Conservation (phyloP, 345 rosid genomes). For the Populus ilicifolia region DNA sequence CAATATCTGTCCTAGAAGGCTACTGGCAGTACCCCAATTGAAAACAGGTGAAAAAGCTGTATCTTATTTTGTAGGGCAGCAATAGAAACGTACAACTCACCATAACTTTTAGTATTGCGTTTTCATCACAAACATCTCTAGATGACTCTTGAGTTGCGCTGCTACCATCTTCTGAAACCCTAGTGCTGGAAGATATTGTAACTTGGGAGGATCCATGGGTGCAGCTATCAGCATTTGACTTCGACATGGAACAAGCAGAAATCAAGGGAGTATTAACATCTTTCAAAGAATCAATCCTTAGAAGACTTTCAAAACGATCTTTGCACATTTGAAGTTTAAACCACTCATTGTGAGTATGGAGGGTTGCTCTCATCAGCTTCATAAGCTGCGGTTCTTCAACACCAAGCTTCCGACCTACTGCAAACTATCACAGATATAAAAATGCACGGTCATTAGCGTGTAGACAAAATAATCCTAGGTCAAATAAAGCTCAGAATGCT, state of each 20-base stretch:
- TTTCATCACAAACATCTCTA: conserved; percentile 73
- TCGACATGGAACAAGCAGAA: conserved; percentile 43
- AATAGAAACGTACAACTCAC: conserved; percentile 37
- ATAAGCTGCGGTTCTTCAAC: conserved; percentile 86
- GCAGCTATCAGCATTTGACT: conserved; percentile 59
- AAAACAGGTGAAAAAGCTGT: not conserved
- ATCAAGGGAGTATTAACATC: conserved; percentile 54
- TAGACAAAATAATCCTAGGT: not conserved
- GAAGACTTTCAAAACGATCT: conserved; percentile 36
- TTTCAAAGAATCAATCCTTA: conserved; percentile 61
- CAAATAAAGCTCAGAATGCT: not conserved
- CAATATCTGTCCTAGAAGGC: too few relatives aligned
- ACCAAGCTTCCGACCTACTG: conserved; percentile 70
- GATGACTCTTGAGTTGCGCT: conserved; percentile 71
- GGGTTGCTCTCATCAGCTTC: conserved; percentile 83
- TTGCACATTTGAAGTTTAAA: conserved; percentile 92
- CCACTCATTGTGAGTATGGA: conserved; percentile 82
- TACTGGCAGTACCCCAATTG: not conserved
- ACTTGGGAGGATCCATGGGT: conserved; percentile 75
- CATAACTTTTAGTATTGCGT: conserved; percentile 93
- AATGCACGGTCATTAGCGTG: conserved; percentile 43
- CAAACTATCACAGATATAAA: conserved; percentile 44
- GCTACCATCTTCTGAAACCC: conserved; percentile 69
- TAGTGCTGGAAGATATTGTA: conserved; percentile 61
- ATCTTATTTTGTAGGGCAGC: not conserved